Evolutionary conservation across 169 alveolate genomes (phyloP).

Genomic region (Babesia caballi): DNA sequence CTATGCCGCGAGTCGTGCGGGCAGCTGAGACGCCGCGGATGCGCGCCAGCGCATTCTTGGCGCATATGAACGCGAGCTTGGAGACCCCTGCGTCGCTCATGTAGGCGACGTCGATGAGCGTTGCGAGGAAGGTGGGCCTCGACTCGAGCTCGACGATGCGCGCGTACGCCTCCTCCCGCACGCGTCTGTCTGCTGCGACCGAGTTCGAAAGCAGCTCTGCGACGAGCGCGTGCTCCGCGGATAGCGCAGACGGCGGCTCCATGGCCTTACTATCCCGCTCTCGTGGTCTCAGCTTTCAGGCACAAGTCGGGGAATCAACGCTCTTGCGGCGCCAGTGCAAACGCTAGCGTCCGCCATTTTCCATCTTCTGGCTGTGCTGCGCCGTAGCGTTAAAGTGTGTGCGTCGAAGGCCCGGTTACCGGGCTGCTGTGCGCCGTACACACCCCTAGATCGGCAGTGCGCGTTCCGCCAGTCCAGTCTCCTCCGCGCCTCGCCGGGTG

Average conservation of each 20-base stretch:
- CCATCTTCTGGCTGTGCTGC: too few species aligned
- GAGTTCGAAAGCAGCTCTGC: conserved; percentile 31
- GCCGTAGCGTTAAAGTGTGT: not conserved
- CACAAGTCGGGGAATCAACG: too few species aligned
- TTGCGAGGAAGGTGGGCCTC: conserved; percentile 31
- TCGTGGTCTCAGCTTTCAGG: too few species aligned
- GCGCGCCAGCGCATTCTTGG: conserved; percentile 29
- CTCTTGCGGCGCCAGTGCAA: too few species aligned
- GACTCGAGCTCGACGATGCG: conserved; percentile 44
- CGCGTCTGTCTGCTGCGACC: conserved; percentile 19
- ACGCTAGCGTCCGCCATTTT: too few species aligned
- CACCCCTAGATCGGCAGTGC: conserved; percentile 7
- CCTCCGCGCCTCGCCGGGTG: not conserved
- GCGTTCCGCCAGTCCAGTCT: not conserved
- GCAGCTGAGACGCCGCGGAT: conserved; percentile 6
- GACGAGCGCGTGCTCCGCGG: conserved; percentile 29
- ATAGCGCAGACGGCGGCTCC: not conserved
- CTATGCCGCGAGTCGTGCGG: not conserved
- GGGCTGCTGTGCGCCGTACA: conserved; percentile 13
- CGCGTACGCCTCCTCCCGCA: conserved; percentile 38
- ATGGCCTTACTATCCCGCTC: too few species aligned
- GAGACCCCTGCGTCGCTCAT: conserved; percentile 34
- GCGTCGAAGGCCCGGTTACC: too few species aligned
- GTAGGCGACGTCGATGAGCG: conserved; percentile 41
- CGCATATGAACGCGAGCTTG: conserved; percentile 39